Evolutionary conservation across 2,329 filamentous ascomycete species (phyloP), one percentile per base, ranked within the genome.

Genomic region (Botrytis sinoallii): DNA sequence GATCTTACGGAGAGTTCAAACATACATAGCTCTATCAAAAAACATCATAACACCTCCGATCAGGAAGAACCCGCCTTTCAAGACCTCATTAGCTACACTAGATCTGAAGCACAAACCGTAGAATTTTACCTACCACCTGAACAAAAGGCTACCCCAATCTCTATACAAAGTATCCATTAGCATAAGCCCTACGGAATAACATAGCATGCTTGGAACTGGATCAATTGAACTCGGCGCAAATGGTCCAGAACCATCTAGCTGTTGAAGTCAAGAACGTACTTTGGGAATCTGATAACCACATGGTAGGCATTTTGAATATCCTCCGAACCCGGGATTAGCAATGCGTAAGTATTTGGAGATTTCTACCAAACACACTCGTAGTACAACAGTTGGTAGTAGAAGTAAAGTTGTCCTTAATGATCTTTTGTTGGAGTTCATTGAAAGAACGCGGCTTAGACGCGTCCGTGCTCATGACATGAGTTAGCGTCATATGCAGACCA

Each of bases 61-160:
- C 73, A 99, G 89, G 87, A 99, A 99, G 86, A 98, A 91, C 78
- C 93, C 94, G 83, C 95, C 95, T 97, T 82, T 73, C 75, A 60
- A n/a, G 75, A 72, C 67, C 32, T 52, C 32, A 72, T 78, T 63
- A 77, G 75, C 63, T 66, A 72, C 61, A 46, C 57, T 57, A 60
- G 70, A 35, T 77, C 69, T 72, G 70, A 40, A 71, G 59, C 73
- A 72, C 42, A 69, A 73, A 44, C 75, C 76, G 79, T 59, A 55
- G 61, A 72, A 42, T 46, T 46, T 57, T 83, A 92, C 93, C 79
- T 91, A 97, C 95, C 95, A 81, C 94, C 95, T 81, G 94, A 96
- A 88, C 96, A 98, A 87, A 99, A 99, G 82, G 95, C 93, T 76
- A 98, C 95, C 79, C 96, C 96, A 81, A 98, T 92, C 84, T 99